Conservation (phyloP, 768 basidiomycete species). For the Auricularia cornea region DNA sequence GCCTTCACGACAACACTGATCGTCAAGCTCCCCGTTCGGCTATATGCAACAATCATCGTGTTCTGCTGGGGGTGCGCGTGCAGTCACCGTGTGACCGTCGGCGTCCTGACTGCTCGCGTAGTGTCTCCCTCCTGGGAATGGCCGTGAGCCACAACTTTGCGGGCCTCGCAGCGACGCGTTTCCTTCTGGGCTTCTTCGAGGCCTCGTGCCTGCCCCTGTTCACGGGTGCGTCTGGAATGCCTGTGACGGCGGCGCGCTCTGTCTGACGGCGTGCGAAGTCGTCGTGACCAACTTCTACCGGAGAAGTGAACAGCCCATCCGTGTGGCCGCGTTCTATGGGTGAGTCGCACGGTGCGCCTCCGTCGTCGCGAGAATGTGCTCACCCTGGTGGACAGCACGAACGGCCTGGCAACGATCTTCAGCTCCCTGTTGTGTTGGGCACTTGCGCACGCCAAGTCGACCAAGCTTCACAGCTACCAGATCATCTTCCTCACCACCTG, state of each 20-base stretch:
- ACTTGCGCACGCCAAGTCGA: constrained; percentile 29
- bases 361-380: neutral
- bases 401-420: neutral
- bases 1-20: constrained; percentile 20
- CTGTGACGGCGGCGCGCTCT: neutral
- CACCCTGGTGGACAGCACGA: neutral
- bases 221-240: neutral
- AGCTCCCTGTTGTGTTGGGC: constrained; percentile 38
- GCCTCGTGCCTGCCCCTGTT: constrained; percentile 24
- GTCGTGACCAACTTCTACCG: constrained; percentile 26
- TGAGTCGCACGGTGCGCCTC: neutral
- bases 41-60: constrained; percentile 14
- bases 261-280: constrained; percentile 4
- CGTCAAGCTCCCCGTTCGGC: constrained; percentile 18
- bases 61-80: constrained; percentile 12
- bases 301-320: constrained; percentile 33
- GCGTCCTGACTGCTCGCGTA: neutral
- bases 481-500: constrained; percentile 31
- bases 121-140: constrained; percentile 16
- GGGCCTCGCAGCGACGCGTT: constrained; percentile 32
- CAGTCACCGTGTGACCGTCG: neutral
- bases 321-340: neutral
- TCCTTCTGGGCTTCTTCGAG: constrained; percentile 40
- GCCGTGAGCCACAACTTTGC: constrained; percentile 26
- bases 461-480: constrained; percentile 14